phyloP scores from a whole-genome alignment of 2,329 filamentous ascomycete species.

The Fusarium tricinctum region DNA sequence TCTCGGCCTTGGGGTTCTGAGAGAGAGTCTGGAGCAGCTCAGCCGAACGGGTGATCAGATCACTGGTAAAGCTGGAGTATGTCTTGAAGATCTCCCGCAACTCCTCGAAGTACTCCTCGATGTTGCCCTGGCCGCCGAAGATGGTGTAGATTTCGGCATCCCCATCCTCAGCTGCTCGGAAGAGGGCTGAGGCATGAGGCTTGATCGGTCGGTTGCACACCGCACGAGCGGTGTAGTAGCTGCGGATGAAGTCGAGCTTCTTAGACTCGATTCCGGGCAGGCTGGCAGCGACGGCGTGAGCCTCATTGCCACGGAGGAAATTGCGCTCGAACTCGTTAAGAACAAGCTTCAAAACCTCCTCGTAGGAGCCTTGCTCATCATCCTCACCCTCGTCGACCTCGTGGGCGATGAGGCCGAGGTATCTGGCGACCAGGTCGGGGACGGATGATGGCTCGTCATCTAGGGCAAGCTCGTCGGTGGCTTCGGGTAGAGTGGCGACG shows the following conservation, averaged over 20 bases:
- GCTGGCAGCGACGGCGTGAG: constrained; percentile 87
- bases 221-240: constrained; percentile 91
- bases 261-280: constrained; percentile 93
- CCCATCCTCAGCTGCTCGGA: constrained; percentile 87
- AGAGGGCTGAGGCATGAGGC: constrained; percentile 91
- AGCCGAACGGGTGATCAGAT: constrained; percentile 84
- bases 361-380: constrained; percentile 86
- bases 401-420: constrained; percentile 88
- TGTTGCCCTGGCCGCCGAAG: constrained; percentile 97
- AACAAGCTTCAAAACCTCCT: constrained; percentile 91
- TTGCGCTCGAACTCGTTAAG: constrained; percentile 97
- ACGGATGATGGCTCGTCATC: constrained; percentile 99
- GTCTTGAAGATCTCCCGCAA: constrained; percentile 91
- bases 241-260: constrained; percentile 89
- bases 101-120: constrained; percentile 99
- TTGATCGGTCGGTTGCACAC: constrained; percentile 89
- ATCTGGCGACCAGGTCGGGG: constrained; percentile 91
- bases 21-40: constrained; percentile 89
- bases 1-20: constrained; percentile 86
- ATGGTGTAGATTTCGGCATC: constrained; percentile 91
- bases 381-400: constrained; percentile 96
- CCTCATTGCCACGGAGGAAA: constrained; percentile 95
- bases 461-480: constrained; percentile 96
- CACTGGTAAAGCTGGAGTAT: constrained; percentile 90
- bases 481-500: constrained; percentile 83